Percentiles rank a stretch among this genome's conserved stretches.
Conservation (phyloP, 352 stramenopile genomes). For the Phytophthora multivora region DNA sequence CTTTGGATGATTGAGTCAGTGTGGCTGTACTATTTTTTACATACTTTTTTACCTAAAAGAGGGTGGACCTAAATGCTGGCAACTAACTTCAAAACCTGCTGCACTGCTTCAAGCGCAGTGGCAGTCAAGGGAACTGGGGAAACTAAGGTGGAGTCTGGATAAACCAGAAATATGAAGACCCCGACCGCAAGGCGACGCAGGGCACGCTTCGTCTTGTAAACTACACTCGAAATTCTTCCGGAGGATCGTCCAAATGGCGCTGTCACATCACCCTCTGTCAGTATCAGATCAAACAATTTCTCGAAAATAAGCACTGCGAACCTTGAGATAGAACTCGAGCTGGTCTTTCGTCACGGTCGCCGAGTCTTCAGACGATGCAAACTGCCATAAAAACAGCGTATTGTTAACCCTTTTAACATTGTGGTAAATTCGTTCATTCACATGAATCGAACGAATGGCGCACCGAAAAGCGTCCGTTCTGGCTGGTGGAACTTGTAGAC, state of each 20-base stretch:
- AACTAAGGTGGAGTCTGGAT: slow-evolving; percentile 10
- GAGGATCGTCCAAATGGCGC: slow-evolving; percentile 51
- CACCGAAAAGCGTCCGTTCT: slow-evolving; percentile 58
- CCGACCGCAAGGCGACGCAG: neutral
- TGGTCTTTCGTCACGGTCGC: slow-evolving; percentile 77
- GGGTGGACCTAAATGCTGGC: slow-evolving; percentile 18
- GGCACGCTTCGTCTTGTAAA: neutral
- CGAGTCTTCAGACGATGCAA: slow-evolving; percentile 60
- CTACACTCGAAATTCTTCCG: slow-evolving; percentile 40
- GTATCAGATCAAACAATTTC: neutral
- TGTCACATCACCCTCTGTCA: slow-evolving; percentile 29
- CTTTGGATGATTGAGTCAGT: slow-evolving; percentile 16
- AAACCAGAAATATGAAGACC: slow-evolving; percentile 19
- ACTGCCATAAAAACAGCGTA: slow-evolving; percentile 27
- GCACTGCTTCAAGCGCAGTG: slow-evolving; percentile 26
- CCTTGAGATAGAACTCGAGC: slow-evolving; percentile 89
- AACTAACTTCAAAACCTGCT: slow-evolving; percentile 33
- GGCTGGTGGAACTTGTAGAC: slow-evolving; percentile 57
- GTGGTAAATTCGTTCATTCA: neutral
- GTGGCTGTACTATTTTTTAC: slow-evolving; percentile 36
- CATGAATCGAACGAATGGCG: neutral
- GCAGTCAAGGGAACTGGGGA: slow-evolving; percentile 12
- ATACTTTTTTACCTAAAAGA: slow-evolving; percentile 19
- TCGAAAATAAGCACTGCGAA: slow-evolving; percentile 22
- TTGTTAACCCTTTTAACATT: neutral